A percentile compares a stretch with the other conserved stretches of the same genome.
Conservation (phyloP, 306 rosid species). For the Senna siamea region DNA sequence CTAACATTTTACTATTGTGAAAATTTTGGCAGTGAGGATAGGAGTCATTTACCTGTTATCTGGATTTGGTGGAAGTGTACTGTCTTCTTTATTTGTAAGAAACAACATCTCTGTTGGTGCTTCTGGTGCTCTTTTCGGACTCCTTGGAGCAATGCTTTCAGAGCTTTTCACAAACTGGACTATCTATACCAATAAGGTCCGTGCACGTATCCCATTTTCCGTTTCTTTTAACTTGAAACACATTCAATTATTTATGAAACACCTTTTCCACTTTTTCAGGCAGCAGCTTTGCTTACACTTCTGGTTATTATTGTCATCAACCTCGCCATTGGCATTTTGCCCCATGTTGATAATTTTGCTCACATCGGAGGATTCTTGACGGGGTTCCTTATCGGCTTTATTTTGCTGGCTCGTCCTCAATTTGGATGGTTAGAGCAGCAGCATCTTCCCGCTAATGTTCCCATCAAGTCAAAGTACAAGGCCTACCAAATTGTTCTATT, state of each 20-base stretch:
- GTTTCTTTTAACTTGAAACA: conserved; percentile 13
- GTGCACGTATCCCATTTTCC: conserved; percentile 8
- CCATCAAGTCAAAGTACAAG: conserved; percentile 66
- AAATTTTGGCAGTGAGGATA: conserved; percentile 65
- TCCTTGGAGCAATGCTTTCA: conserved; percentile 97
- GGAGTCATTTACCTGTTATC: conserved; percentile 71
- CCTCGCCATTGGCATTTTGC: conserved; percentile 82
- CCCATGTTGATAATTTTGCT: conserved; percentile 84
- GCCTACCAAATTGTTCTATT: conserved; percentile 72
- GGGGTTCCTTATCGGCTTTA: conserved; percentile 80
- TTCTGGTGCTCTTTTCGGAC: conserved; percentile 91
- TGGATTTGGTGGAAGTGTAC: conserved; percentile 78
- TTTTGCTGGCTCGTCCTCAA: conserved; percentile 78
- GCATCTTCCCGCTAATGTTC: conserved; percentile 52
- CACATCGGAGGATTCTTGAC: conserved; percentile 83
- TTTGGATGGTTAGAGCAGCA: conserved; percentile 65
- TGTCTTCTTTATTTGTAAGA: conserved; percentile 67
- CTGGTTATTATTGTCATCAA: conserved; percentile 66
- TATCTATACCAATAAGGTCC: conserved; percentile 78
- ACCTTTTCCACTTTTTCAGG: conserved; percentile 50
- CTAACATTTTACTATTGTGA: neutral
- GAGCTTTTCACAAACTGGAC: conserved; percentile 93
- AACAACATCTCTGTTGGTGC: conserved; percentile 88
- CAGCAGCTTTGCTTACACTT: conserved; percentile 72
- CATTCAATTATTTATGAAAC: neutral